Conservation (phyloP, 2,329 filamentous ascomycete species). For the Colletotrichum salicis region DNA sequence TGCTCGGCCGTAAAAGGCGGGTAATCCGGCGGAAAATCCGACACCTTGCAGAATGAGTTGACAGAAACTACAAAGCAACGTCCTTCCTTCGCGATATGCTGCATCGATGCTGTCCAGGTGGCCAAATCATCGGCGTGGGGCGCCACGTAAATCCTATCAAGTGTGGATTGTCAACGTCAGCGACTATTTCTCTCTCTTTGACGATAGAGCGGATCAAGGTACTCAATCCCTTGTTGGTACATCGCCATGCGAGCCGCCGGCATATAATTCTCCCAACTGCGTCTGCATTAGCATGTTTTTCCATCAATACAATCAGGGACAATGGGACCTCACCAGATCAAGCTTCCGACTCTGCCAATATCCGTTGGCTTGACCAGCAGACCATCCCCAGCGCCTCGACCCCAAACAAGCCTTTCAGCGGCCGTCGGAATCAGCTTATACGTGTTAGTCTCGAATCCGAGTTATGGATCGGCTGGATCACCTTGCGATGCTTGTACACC, state of each 20-base stretch:
- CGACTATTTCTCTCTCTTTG: not conserved
- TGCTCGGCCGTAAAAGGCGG: conserved; percentile 52
- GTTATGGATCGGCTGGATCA: conserved; percentile 27
- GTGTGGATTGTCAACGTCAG: not conserved
- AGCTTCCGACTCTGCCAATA: conserved; percentile 52
- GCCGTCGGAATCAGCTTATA: conserved; percentile 49
- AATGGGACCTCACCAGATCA: conserved; percentile 46
- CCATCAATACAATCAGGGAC: not conserved
- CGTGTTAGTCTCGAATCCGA: not conserved
- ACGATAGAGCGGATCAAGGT: conserved; percentile 15
- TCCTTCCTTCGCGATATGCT: conserved; percentile 57
- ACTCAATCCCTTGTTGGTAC: conserved; percentile 55
- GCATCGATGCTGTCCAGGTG: conserved; percentile 53
- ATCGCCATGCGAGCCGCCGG: conserved; percentile 52
- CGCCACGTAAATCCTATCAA: conserved; percentile 45
- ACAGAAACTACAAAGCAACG: conserved; percentile 55
- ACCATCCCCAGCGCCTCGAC: conserved; percentile 56
- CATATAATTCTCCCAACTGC: conserved; percentile 56
- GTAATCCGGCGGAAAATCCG: conserved; percentile 54
- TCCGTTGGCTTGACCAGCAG: conserved; percentile 51
- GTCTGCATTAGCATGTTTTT: conserved; percentile 3
- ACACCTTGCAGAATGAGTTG: conserved; percentile 53
- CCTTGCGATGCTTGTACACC: conserved; percentile 51
- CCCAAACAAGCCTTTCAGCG: conserved; percentile 53
- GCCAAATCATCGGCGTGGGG: conserved; percentile 46